Evolutionary conservation across 2,329 filamentous ascomycete genomes (phyloP).

Genomic region (Colletotrichum acutatum): DNA sequence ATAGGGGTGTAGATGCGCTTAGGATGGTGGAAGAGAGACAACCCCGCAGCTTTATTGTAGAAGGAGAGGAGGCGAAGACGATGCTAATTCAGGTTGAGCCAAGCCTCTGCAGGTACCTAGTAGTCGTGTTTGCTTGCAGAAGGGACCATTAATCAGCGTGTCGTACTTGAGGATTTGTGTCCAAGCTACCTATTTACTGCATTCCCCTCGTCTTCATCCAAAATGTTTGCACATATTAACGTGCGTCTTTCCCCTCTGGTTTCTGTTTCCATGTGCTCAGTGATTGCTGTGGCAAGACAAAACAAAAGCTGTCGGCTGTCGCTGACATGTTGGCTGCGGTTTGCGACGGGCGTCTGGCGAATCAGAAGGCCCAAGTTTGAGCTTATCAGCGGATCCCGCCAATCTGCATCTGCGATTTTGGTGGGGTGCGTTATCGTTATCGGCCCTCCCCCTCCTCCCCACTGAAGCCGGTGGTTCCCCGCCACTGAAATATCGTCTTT

Average conservation of each 20-base stretch:
- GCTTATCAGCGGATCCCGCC: conserved; percentile 26
- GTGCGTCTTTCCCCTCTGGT: not conserved
- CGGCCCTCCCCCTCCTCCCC: conserved; percentile 14
- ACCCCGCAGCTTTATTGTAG: conserved; percentile 27
- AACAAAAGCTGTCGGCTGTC: not conserved
- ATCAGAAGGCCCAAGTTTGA: conserved; percentile 21
- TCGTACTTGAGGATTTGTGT: not conserved
- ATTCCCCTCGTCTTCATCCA: not conserved
- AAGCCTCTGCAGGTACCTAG: not conserved
- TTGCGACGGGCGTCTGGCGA: conserved; percentile 11
- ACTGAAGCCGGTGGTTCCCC: not conserved
- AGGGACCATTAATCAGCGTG: not conserved
- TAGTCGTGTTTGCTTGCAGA: not conserved
- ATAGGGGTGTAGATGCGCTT: not conserved
- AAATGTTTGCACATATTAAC: not conserved
- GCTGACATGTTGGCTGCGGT: not conserved
- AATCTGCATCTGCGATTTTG: conserved; percentile 2
- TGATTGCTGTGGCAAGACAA: not conserved
- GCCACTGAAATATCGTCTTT: not conserved
- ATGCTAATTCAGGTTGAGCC: conserved; percentile 4
- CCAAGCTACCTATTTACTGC: not conserved
- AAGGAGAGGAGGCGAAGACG: conserved; percentile 8
- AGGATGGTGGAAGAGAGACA: not conserved
- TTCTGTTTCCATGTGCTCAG: not conserved
- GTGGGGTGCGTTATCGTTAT: conserved; percentile 29